phyloP scores from a whole-genome alignment of 768 basidiomycete species.

The Holtermannia corniformis region DNA sequence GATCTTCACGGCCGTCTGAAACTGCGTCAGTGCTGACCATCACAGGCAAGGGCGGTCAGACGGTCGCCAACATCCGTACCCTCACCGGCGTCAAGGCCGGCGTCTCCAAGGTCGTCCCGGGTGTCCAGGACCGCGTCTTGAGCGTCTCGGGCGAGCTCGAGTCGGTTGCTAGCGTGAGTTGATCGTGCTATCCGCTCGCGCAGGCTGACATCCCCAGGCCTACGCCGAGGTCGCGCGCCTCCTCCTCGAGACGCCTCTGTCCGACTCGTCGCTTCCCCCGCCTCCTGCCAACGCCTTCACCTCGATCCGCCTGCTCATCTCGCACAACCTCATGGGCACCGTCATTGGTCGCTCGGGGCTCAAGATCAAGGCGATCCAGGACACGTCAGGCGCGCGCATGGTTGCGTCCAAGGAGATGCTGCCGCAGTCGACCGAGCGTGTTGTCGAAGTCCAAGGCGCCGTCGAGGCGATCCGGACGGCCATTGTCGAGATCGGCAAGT shows the following conservation, averaged over 20 bases:
- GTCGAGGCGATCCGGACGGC: conserved; percentile 87
- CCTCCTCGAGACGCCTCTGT: conserved; percentile 61
- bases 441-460: conserved; percentile 93
- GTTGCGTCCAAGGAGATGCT: conserved; percentile 98
- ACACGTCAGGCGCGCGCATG: conserved; percentile 91
- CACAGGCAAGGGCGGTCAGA: conserved; percentile 77
- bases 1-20: no score
- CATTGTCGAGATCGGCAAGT: conserved; percentile 90
- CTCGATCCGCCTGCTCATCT: conserved; percentile 92
- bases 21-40: no score
- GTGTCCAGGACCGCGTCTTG: conserved; percentile 95
- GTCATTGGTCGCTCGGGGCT: conserved; percentile 92
- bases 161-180: conserved; percentile 73
- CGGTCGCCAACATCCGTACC: conserved; percentile 91
- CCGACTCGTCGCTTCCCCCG: conserved; percentile 59
- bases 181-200: not conserved
- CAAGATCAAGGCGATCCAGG: conserved; percentile 99
- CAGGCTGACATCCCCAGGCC: conserved; percentile 54
- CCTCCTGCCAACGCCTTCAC: conserved; percentile 60
- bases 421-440: conserved; percentile 96
- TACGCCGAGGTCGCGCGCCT: conserved; percentile 91
- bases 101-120: conserved; percentile 95
- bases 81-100: conserved; percentile 96
- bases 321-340: conserved; percentile 98
- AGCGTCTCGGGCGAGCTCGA: conserved; percentile 88